Conservation (phyloP, 2,329 filamentous ascomycete genomes). For the Penicillium sp. region DNA sequence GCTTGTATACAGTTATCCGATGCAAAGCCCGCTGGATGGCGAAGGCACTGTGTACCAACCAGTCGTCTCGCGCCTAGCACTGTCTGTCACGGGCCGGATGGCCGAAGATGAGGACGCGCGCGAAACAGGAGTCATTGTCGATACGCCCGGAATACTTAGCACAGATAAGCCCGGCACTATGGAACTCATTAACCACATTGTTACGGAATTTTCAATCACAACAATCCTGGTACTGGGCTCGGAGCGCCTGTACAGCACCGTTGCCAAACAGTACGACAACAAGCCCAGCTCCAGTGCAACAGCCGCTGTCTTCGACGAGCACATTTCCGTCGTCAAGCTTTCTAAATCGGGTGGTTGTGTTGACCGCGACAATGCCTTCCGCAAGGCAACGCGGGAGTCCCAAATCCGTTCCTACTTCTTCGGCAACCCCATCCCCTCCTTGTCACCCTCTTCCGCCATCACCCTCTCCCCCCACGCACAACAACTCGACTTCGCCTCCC, state of each 20-base stretch:
- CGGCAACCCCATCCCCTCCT: constrained; percentile 50
- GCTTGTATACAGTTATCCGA: constrained; percentile 79
- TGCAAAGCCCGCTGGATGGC: constrained; percentile 59
- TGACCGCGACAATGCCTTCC: constrained; percentile 62
- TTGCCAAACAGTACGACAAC: constrained; percentile 58
- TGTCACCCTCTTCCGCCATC: constrained; percentile 45
- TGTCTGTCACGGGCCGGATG: constrained; percentile 67
- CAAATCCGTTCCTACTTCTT: constrained; percentile 92
- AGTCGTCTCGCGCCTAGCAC: constrained; percentile 65
- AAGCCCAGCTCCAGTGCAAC: constrained; percentile 41
- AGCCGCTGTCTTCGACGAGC: constrained; percentile 49
- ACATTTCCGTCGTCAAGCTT: constrained; percentile 65
- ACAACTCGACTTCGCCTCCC: constrained; percentile 64
- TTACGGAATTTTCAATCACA: constrained; percentile 64
- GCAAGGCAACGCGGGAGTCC: constrained; percentile 64
- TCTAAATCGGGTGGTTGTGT: constrained; percentile 80
- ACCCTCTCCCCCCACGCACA: constrained; percentile 82
- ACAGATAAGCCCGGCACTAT: constrained; percentile 56
- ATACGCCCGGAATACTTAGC: constrained; percentile 64
- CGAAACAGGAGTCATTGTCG: constrained; percentile 71
- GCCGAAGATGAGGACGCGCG: constrained; percentile 65
- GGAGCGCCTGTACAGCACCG: constrained; percentile 63
- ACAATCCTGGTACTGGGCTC: constrained; percentile 75
- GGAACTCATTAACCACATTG: constrained; percentile 72
- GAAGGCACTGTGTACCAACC: constrained; percentile 64